Evolutionary conservation across 1,284 basidiomycete genomes (phyloP).

Genomic region (Austropuccinia psidii): DNA sequence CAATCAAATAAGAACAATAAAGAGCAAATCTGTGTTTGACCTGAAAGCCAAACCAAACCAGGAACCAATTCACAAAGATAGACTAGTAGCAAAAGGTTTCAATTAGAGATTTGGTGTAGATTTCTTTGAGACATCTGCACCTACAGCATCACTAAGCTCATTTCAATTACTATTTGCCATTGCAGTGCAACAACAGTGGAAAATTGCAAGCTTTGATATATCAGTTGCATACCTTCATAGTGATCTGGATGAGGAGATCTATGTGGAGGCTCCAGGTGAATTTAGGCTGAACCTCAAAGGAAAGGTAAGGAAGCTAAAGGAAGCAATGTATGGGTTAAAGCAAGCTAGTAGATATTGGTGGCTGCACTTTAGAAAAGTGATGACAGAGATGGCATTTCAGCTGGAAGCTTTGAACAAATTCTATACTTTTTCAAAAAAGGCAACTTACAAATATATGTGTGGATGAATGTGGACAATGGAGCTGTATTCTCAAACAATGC

Average conservation of each 20-base stretch:
- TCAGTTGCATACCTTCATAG: constrained; percentile 4
- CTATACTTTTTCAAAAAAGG: neutral
- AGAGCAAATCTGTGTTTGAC: no score
- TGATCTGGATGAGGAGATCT: neutral
- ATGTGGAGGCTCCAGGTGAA: neutral
- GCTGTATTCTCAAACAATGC: neutral
- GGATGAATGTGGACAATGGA: constrained; percentile 3
- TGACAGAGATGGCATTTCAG: neutral
- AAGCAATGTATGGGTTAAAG: neutral
- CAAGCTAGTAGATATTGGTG: neutral
- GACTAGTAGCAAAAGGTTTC: neutral
- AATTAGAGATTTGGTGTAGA: neutral
- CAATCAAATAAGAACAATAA: no score
- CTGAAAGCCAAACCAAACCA: no score
- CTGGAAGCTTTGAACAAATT: neutral
- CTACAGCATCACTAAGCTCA: neutral
- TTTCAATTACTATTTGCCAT: neutral
- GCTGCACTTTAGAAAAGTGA: neutral
- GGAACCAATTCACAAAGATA: no score
- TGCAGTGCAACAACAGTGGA: neutral
- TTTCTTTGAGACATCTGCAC: neutral
- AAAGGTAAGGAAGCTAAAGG: neutral
- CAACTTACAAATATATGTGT: neutral
- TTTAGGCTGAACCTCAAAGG: neutral
- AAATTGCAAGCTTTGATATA: neutral